Evolutionary conservation across 2,329 filamentous ascomycete species (phyloP).

Genomic region (Cordyceps cateniannulata): DNA sequence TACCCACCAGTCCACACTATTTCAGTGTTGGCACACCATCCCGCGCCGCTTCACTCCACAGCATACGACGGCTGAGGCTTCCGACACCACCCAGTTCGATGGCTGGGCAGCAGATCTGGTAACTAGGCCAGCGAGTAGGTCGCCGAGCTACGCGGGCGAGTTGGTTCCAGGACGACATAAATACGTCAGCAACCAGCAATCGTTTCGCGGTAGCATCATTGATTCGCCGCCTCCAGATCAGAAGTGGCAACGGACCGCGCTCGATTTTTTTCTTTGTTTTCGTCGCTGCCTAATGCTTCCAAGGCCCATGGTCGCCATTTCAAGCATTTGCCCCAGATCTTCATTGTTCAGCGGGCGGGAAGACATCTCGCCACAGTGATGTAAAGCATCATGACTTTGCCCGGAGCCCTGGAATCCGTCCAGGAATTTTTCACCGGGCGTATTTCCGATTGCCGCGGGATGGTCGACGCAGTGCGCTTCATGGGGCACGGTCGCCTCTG

Average conservation of each 20-base stretch:
- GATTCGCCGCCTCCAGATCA: not conserved
- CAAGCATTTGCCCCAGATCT: too few species aligned
- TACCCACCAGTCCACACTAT: not conserved
- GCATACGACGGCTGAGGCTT: not conserved
- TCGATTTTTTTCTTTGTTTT: not conserved
- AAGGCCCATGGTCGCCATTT: not conserved
- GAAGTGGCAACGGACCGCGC: not conserved
- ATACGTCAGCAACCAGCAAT: conserved; percentile 2
- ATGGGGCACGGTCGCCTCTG: too few species aligned
- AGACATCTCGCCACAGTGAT: not conserved
- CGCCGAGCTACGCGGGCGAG: not conserved
- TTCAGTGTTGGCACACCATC: not conserved
- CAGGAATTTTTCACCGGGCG: not conserved
- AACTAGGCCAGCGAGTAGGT: not conserved
- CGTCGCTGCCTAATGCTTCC: not conserved
- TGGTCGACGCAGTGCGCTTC: too few species aligned
- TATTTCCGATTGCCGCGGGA: too few species aligned
- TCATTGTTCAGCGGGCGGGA: not conserved
- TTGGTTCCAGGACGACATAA: not conserved
- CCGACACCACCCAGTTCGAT: not conserved
- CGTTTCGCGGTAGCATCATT: not conserved
- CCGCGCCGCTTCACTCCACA: not conserved
- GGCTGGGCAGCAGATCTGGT: not conserved
- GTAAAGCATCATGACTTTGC: not conserved
- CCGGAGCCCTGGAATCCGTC: not conserved